These are phyloP conservation scores for Boeremia lycopersici DNA, from an alignment of 2,329 filamentous ascomycete genomes.

Conservation along the genomic window DNA sequence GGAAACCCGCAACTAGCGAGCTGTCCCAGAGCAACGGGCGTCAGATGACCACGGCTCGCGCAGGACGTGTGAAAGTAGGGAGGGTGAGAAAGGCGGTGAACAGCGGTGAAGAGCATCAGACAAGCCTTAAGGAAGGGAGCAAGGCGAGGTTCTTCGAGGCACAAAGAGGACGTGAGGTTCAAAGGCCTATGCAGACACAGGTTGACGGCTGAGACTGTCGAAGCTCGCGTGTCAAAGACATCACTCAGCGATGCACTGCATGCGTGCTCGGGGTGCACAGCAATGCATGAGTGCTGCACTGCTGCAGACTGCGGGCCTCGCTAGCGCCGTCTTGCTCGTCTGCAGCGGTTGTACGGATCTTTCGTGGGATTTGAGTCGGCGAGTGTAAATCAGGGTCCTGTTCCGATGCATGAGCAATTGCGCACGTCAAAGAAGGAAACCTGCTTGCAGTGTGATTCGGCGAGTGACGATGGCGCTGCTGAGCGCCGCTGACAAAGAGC, in stretches of 20 bases:
- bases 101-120: conserved; percentile 7
- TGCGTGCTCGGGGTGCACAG: conserved; percentile 5
- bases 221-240: conserved; percentile 4
- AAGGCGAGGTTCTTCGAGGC: conserved; percentile 2
- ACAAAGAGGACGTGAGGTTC: conserved; percentile 5
- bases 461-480: conserved; percentile 5
- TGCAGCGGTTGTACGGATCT: conserved; percentile 10
- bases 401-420: conserved; percentile 17
- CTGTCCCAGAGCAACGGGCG: conserved; percentile 21
- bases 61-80: conserved; percentile 15
- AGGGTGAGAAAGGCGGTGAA: conserved; percentile 13
- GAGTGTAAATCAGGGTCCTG: conserved; percentile 14
- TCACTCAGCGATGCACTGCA: conserved; percentile 4
- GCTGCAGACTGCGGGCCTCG: background rate
- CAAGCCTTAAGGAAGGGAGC: background rate
- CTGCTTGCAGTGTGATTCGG: conserved; percentile 11
- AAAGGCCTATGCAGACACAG: background rate
- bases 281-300: conserved; percentile 7
- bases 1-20: conserved; percentile 22
- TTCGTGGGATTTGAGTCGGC: background rate
- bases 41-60: conserved; percentile 40
- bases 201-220: conserved; percentile 7
- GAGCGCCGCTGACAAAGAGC: conserved; percentile 2
- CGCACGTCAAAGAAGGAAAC: conserved; percentile 8
- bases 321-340: conserved; percentile 8